These are phyloP conservation scores for Fusarium falciforme DNA, from an alignment of 2,329 filamentous ascomycete species.

Conservation along the genomic window DNA sequence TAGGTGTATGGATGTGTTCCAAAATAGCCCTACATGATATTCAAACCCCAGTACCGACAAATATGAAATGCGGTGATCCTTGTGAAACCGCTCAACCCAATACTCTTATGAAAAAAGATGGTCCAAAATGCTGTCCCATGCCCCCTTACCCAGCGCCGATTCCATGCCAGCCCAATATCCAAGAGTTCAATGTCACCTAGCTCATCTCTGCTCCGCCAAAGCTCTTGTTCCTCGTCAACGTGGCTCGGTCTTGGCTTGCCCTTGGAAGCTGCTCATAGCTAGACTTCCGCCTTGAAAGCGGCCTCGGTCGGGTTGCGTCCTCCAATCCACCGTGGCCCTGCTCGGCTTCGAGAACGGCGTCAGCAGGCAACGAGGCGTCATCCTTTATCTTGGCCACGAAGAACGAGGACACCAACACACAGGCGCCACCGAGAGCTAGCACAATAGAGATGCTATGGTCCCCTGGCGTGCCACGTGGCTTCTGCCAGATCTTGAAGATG, in stretches of 20 bases:
- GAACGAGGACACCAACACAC: slow-evolving; percentile 80
- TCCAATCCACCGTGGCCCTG: slow-evolving; percentile 55
- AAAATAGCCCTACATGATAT: slow-evolving; percentile 13
- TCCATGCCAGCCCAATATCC: slow-evolving; percentile 1
- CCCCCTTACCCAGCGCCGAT: slow-evolving; percentile 12
- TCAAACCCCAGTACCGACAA: slow-evolving; percentile 4
- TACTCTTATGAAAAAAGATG: slow-evolving; percentile 3
- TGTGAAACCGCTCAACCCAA: slow-evolving; percentile 15
- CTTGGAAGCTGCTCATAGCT: slow-evolving; percentile 57
- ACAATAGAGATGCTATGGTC: slow-evolving; percentile 91
- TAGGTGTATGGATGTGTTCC: slow-evolving; percentile 4
- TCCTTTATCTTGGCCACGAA: slow-evolving; percentile 77
- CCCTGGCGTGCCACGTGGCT: slow-evolving; percentile 84
- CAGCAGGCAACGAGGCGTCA: slow-evolving; percentile 56
- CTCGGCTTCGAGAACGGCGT: slow-evolving; percentile 56
- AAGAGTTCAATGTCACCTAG: slow-evolving; percentile 7
- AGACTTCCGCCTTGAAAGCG: slow-evolving; percentile 50
- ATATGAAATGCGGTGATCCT: background rate
- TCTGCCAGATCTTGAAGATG: slow-evolving; percentile 88
- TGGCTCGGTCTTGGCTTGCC: slow-evolving; percentile 58
- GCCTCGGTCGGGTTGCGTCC: slow-evolving; percentile 8
- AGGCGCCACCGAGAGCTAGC: slow-evolving; percentile 83
- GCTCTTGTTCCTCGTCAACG: slow-evolving; percentile 61
- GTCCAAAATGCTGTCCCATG: slow-evolving; percentile 23
- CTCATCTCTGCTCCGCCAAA: slow-evolving; percentile 59